phyloP scores from a whole-genome alignment of 2,329 filamentous ascomycete species.

The Ophiobolus disseminans region DNA sequence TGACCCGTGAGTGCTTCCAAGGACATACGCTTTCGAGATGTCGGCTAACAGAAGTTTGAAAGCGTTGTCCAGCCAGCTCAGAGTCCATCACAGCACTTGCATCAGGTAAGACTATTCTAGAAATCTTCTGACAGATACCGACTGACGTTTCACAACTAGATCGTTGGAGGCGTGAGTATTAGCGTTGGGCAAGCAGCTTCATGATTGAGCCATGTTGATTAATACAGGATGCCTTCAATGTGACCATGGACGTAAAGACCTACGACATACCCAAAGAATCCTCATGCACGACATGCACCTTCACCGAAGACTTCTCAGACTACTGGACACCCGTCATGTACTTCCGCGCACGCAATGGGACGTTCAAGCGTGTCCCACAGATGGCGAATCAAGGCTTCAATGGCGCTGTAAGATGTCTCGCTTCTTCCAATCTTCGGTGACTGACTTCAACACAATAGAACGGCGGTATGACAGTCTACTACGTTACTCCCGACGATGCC shows the following conservation, averaged over 20 bases:
- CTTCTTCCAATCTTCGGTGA: no score
- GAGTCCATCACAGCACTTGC: neutral
- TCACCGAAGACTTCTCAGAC: constrained; percentile 25
- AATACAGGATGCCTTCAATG: neutral
- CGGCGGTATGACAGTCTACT: constrained; percentile 29
- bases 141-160: no score
- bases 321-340: constrained; percentile 24
- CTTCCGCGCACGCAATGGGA: constrained; percentile 17
- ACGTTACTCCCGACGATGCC: constrained; percentile 22
- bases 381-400: constrained; percentile 14
- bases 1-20: no score
- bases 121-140: no score
- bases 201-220: no score
- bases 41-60: no score
- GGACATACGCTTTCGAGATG: no score
- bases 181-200: no score
- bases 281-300: constrained; percentile 27
- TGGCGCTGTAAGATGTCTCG: neutral
- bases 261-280: constrained; percentile 8
- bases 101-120: no score
- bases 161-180: no score
- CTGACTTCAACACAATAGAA: no score
- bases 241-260: constrained; percentile 9
- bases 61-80: neutral
- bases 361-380: constrained; percentile 19